Evolutionary conservation across 2,329 filamentous ascomycete species (phyloP).

Genomic region (Scolecobasidium constrictum): DNA sequence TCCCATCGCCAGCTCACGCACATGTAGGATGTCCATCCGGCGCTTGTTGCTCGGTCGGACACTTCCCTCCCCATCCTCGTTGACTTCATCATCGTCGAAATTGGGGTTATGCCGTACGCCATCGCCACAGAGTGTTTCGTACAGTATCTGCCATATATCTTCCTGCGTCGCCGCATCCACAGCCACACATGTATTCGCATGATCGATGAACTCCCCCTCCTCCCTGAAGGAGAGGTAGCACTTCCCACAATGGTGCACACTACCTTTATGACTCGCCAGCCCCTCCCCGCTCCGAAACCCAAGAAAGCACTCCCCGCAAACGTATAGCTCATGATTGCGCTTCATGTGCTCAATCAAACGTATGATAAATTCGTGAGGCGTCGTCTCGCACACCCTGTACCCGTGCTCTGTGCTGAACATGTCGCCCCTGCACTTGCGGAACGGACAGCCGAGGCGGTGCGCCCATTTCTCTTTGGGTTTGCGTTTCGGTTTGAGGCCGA

Average conservation of each 20-base stretch:
- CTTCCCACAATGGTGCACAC: conserved; percentile 1
- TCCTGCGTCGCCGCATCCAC: conserved; percentile 9
- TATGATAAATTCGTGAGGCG: conserved; percentile 8
- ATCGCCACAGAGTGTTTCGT: conserved; percentile 6
- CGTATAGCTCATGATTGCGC: conserved; percentile 7
- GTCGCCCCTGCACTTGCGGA: conserved; percentile 4
- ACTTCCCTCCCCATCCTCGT: conserved; percentile 1
- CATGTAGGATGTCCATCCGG: conserved; percentile 3
- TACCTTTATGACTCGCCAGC: conserved; percentile 2
- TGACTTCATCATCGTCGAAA: no score
- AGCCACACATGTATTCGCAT: conserved; percentile 3
- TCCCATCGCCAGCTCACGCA: neutral
- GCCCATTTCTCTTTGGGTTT: conserved; percentile 6
- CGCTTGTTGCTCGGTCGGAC: conserved; percentile 1
- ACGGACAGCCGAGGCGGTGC: conserved; percentile 8
- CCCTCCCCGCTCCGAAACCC: conserved; percentile 1
- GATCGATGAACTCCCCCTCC: neutral
- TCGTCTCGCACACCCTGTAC: conserved; percentile 5
- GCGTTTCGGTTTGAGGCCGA: conserved; percentile 2
- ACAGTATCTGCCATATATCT: conserved; percentile 9
- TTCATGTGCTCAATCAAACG: conserved; percentile 7
- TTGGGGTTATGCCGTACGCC: conserved; percentile 5
- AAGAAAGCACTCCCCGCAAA: conserved; percentile 9
- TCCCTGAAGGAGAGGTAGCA: conserved; percentile 7
- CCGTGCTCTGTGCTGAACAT: conserved; percentile 5